Conservation (phyloP, 2,329 filamentous ascomycete genomes). For the Aureobasidium namibiae region DNA sequence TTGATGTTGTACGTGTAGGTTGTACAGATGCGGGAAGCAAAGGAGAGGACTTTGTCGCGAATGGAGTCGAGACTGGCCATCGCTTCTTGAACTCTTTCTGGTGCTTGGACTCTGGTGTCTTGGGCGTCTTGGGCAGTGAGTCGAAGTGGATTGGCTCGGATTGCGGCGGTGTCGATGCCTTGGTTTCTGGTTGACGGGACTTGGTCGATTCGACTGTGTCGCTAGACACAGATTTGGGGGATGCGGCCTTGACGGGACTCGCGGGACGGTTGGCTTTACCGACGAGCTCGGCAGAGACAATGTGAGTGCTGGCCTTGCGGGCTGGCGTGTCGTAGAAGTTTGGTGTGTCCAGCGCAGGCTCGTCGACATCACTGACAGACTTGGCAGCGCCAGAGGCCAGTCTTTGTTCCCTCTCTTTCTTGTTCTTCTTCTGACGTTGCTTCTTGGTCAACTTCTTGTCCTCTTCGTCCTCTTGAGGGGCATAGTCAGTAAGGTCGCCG, state of each 20-base stretch:
- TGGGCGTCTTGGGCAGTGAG: neutral
- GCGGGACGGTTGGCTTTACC: neutral
- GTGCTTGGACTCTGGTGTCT: constrained; percentile 4
- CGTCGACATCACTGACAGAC: constrained; percentile 26
- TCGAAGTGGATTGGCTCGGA: neutral
- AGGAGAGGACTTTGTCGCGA: constrained; percentile 6
- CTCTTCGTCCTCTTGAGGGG: constrained; percentile 13
- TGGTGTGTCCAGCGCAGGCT: constrained; percentile 26
- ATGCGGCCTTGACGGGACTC: neutral
- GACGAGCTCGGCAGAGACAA: constrained; percentile 6
- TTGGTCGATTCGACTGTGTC: neutral
- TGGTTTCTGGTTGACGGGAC: neutral
- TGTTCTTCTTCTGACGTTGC: constrained; percentile 29
- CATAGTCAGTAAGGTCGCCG: constrained; percentile 16
- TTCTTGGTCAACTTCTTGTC: constrained; percentile 25
- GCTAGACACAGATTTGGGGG: neutral
- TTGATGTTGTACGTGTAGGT: constrained; percentile 1
- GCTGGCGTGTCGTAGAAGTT: constrained; percentile 23
- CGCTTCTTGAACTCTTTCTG: constrained; percentile 13
- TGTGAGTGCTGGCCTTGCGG: constrained; percentile 28
- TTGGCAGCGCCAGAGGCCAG: constrained; percentile 20
- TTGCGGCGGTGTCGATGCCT: neutral
- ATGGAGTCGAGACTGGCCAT: constrained; percentile 15
- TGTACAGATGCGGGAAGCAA: constrained; percentile 17
- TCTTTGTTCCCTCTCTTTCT: constrained; percentile 23